These are phyloP conservation scores for Plenodomus biglobosus DNA, from an alignment of 2,329 filamentous ascomycete genomes.

Conservation along the genomic window DNA sequence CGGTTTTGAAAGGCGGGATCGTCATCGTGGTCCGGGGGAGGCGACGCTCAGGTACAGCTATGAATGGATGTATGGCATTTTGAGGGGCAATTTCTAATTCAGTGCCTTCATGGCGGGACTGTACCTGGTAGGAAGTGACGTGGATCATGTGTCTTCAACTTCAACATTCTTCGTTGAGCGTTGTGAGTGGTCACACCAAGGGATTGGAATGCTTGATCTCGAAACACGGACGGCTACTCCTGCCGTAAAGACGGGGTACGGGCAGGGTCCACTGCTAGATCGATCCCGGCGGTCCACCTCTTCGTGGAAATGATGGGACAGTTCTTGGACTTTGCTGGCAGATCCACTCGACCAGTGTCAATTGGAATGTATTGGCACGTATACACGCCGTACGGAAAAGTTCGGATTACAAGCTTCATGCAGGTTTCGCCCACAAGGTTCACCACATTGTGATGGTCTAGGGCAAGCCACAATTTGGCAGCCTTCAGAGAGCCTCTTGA, in stretches of 20 bases:
- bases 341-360: background rate
- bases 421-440: slow-evolving; percentile 5
- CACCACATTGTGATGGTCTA: slow-evolving; percentile 1
- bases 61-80: slow-evolving; percentile 14
- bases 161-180: slow-evolving; percentile 17
- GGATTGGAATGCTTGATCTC: slow-evolving; percentile 26
- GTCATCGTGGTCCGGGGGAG: slow-evolving; percentile 17
- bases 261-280: slow-evolving; percentile 24
- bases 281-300: slow-evolving; percentile 25
- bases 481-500: slow-evolving; percentile 1
- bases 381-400: slow-evolving; percentile 2
- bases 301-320: slow-evolving; percentile 24
- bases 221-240: slow-evolving; percentile 24
- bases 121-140: slow-evolving; percentile 21
- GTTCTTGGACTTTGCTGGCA: slow-evolving; percentile 3
- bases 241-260: slow-evolving; percentile 12
- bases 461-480: slow-evolving; percentile 2
- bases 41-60: slow-evolving; percentile 9
- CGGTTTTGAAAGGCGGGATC: slow-evolving; percentile 19
- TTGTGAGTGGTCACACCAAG: slow-evolving; percentile 18
- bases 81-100: slow-evolving; percentile 20
- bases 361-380: slow-evolving; percentile 12
- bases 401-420: slow-evolving; percentile 1
- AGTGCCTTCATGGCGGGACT: slow-evolving; percentile 11
- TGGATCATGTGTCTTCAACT: slow-evolving; percentile 35